Conservation (phyloP, 805 yeast species). For the Monosporozyma siamensis region DNA sequence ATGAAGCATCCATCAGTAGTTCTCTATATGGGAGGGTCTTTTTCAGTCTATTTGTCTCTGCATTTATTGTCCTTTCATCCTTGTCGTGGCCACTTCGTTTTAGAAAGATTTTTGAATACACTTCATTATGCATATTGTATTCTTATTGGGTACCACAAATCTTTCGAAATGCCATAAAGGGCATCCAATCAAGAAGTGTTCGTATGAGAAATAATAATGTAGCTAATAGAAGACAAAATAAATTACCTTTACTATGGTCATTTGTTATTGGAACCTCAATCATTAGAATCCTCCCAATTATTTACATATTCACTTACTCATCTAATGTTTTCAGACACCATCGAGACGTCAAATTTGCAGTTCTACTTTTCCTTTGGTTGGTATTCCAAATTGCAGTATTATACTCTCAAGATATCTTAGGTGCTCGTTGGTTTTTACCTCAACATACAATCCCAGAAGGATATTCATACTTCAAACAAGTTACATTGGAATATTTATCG, state of each 20-base stretch:
- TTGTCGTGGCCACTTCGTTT: constrained; percentile 52
- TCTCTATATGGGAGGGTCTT: constrained; percentile 49
- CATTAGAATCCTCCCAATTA: constrained; percentile 54
- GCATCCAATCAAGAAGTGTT: constrained; percentile 21
- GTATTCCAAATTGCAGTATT: constrained; percentile 48
- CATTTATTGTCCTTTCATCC: constrained; percentile 49
- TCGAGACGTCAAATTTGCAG: constrained; percentile 43
- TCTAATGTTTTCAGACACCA: constrained; percentile 66
- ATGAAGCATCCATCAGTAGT: constrained; percentile 49
- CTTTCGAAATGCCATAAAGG: constrained; percentile 46
- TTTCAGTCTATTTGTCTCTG: constrained; percentile 42
- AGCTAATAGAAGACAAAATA: constrained; percentile 22
- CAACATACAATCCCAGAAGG: constrained; percentile 67
- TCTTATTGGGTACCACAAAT: constrained; percentile 89
- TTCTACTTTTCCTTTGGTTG: constrained; percentile 45
- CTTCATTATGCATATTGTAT: constrained; percentile 42
- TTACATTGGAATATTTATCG: constrained; percentile 20
- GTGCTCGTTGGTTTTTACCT: constrained; percentile 79
- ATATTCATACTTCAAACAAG: constrained; percentile 60
- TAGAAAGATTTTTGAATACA: constrained; percentile 49
- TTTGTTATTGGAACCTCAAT: constrained; percentile 63
- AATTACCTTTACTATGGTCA: constrained; percentile 62
- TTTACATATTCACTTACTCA: constrained; percentile 45
- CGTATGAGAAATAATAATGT: constrained; percentile 10
- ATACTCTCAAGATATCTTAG: constrained; percentile 55